Evolutionary conservation across 2,329 filamentous ascomycete genomes (phyloP).

Genomic region (Blastomyces parvus): DNA sequence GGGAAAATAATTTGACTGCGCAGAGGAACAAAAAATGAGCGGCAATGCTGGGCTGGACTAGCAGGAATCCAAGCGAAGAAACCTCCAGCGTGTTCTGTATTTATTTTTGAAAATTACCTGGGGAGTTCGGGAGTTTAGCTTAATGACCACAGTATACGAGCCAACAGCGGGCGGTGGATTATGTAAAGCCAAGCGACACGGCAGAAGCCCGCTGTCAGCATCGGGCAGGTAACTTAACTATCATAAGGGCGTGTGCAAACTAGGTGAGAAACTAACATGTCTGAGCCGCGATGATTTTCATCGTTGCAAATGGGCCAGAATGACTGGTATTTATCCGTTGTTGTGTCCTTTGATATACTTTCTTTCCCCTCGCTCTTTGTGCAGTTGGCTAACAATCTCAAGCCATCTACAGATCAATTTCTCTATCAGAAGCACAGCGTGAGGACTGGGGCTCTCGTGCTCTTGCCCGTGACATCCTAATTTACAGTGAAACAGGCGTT

Average conservation of each 20-base stretch:
- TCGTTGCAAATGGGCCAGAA: not conserved
- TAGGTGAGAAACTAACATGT: not conserved
- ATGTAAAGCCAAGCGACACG: not conserved
- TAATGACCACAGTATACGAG: no score
- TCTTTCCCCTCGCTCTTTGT: not conserved
- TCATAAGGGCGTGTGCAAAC: no score
- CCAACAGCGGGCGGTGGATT: constrained; percentile 1
- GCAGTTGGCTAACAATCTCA: not conserved
- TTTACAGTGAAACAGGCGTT: no score
- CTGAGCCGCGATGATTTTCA: not conserved
- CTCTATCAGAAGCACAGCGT: not conserved
- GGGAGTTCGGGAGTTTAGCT: no score
- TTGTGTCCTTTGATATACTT: not conserved
- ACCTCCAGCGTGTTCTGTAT: not conserved
- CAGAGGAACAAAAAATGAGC: not conserved
- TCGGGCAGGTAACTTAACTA: no score
- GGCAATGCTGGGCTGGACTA: not conserved
- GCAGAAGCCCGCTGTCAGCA: not conserved
- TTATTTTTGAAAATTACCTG: constrained; percentile 2
- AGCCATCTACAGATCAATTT: not conserved
- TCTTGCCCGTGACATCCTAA: not conserved
- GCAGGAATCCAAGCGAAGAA: constrained; percentile 1
- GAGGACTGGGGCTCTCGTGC: not conserved
- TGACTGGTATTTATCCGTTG: not conserved
- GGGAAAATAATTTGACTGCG: not conserved